Percentiles rank a stretch among this genome's conserved stretches.
Conservation (phyloP, 805 yeast species). For the Saturnispora besseyi region DNA sequence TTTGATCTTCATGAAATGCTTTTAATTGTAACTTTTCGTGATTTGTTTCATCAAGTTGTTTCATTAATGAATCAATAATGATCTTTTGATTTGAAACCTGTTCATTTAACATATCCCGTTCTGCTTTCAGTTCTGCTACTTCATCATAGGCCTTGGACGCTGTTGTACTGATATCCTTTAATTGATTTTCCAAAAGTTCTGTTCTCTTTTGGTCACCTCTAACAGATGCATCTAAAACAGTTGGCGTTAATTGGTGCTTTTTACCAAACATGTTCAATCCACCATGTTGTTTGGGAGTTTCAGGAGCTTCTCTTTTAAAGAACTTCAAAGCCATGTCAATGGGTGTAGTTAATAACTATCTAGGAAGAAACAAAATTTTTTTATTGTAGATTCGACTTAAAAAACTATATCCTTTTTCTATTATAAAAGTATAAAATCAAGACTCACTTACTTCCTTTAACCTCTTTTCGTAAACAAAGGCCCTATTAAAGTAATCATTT, state of each 20-base stretch:
- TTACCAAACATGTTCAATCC: background rate
- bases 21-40: conserved; percentile 4
- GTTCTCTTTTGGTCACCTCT: conserved; percentile 20
- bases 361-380: too few species aligned
- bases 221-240: conserved; percentile 16
- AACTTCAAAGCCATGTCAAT: conserved; percentile 4
- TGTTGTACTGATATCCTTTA: conserved; percentile 20
- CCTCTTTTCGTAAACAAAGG: conserved; percentile 45
- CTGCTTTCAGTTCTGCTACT: conserved; percentile 18
- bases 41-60: conserved; percentile 15
- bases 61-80: conserved; percentile 17
- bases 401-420: too few species aligned
- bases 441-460: conserved; percentile 1
- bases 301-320: conserved; percentile 7
- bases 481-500: conserved; percentile 75
- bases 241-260: conserved; percentile 13
- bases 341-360: too few species aligned
- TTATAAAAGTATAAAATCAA: background rate
- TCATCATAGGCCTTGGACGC: conserved; percentile 23
- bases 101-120: conserved; percentile 19
- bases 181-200: conserved; percentile 16
- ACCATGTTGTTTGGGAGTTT: conserved; percentile 8
- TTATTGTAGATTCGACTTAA: too few species aligned
- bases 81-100: conserved; percentile 23
- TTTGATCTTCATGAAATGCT: conserved; percentile 6